These are phyloP conservation scores for Hansenula sp. DNA, from an alignment of 1,139 yeast genomes.

Conservation along the genomic window DNA sequence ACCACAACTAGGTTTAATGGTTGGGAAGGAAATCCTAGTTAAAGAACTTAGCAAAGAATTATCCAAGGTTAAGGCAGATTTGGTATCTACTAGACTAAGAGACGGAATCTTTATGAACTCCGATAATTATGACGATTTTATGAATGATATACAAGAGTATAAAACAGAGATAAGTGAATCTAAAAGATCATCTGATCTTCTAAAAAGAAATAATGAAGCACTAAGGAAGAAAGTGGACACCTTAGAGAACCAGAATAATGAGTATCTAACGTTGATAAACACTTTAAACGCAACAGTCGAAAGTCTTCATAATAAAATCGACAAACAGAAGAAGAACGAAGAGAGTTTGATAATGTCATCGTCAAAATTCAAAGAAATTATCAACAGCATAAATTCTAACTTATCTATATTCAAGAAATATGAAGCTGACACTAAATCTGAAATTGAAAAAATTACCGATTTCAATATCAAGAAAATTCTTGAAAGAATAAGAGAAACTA, in stretches of 20 bases:
- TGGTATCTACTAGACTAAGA: conserved; percentile 55
- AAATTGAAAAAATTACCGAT: conserved; percentile 24
- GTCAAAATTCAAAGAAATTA: conserved; percentile 26
- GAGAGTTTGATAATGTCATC: conserved; percentile 29
- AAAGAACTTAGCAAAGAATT: conserved; percentile 56
- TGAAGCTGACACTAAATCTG: conserved; percentile 25
- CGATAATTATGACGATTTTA: conserved; percentile 48
- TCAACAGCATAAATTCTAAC: conserved; percentile 27
- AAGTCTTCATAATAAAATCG: conserved; percentile 29
- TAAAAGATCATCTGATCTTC: conserved; percentile 31
- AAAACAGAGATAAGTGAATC: conserved; percentile 42
- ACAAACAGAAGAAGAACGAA: conserved; percentile 30
- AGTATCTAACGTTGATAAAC: conserved; percentile 26
- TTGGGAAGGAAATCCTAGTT: conserved; percentile 51
- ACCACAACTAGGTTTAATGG: conserved; percentile 46
- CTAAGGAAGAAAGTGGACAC: conserved; percentile 24
- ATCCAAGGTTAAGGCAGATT: conserved; percentile 50
- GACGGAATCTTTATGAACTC: conserved; percentile 65
- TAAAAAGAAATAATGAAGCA: conserved; percentile 30
- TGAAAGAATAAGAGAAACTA: conserved; percentile 2
- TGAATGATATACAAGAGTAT: conserved; percentile 40
- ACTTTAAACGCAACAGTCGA: conserved; percentile 27
- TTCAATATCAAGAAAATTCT: conserved; percentile 4
- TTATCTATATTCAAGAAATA: conserved; percentile 27
- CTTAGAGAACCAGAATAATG: conserved; percentile 24